These are phyloP conservation scores for Tolypocladium capitatum DNA, from an alignment of 2,329 filamentous ascomycete species.

Conservation along the genomic window DNA sequence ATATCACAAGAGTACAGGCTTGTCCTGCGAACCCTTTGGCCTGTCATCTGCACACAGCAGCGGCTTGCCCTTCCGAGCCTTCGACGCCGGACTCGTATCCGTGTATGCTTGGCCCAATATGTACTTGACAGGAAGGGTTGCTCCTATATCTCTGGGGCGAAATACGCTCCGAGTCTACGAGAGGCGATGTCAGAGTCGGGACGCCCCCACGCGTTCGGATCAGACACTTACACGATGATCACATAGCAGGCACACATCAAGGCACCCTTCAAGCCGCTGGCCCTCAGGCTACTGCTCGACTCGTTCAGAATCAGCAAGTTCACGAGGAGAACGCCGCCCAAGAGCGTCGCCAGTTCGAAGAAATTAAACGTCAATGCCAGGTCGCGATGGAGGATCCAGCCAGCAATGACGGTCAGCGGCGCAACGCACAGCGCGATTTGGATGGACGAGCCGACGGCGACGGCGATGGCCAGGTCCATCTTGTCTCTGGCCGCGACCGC, in stretches of 20 bases:
- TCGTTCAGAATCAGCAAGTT: slow-evolving; percentile 66
- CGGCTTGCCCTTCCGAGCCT: neutral
- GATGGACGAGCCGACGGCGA: slow-evolving; percentile 46
- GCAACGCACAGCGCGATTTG: slow-evolving; percentile 50
- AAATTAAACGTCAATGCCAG: slow-evolving; percentile 59
- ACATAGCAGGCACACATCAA: slow-evolving; percentile 40
- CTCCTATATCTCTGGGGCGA: slow-evolving; percentile 1
- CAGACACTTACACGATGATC: slow-evolving; percentile 28
- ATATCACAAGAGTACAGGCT: neutral
- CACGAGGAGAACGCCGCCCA: slow-evolving; percentile 57
- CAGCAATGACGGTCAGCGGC: slow-evolving; percentile 45
- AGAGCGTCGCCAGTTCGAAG: slow-evolving; percentile 63
- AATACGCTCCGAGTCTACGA: slow-evolving; percentile 3
- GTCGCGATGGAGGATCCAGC: slow-evolving; percentile 41
- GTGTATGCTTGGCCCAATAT: too few species aligned
- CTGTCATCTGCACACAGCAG: neutral
- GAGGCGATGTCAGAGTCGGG: neutral
- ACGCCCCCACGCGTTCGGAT: too few species aligned
- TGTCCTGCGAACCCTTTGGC: neutral
- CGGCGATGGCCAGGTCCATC: slow-evolving; percentile 47
- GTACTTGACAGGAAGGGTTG: neutral
- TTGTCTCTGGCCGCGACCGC: slow-evolving; percentile 47
- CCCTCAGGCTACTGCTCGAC: slow-evolving; percentile 50
- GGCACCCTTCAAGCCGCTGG: slow-evolving; percentile 39
- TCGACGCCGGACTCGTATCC: neutral